Evolutionary conservation across 2,329 filamentous ascomycete species (phyloP).

Genomic region (Phialocephala sp.): DNA sequence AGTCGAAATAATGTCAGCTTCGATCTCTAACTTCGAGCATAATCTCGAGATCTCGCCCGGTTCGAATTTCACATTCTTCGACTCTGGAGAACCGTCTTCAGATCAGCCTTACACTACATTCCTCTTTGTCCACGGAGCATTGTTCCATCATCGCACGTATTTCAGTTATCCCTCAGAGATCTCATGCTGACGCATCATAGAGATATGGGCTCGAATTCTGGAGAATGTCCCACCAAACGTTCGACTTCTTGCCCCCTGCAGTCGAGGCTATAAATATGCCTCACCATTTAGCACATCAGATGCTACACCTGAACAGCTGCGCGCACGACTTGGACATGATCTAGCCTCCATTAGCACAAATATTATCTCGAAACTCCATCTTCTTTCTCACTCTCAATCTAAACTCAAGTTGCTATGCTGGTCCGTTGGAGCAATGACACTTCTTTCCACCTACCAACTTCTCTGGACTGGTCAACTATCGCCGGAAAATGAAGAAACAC

Average conservation of each 20-base stretch:
- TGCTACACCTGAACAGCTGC: background rate
- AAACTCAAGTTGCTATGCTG: constrained; percentile 1
- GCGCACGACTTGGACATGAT: background rate
- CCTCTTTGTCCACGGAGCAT: constrained; percentile 12
- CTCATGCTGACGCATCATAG: background rate
- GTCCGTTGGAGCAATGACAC: constrained; percentile 2
- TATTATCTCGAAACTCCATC: background rate
- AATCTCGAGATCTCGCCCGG: background rate
- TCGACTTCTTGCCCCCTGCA: constrained; percentile 1
- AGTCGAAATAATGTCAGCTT: background rate
- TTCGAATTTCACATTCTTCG: constrained; percentile 10
- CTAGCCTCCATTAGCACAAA: background rate
- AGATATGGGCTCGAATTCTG: constrained; percentile 1
- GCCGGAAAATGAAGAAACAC: background rate
- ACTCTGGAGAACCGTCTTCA: background rate
- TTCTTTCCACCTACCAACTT: constrained; percentile 8
- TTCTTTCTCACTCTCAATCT: background rate
- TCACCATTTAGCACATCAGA: background rate
- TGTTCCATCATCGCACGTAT: constrained; percentile 2
- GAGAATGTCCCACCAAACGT: background rate
- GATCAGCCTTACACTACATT: constrained; percentile 5
- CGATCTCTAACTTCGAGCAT: background rate
- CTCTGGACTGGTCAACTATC: background rate
- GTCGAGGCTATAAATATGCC: background rate
- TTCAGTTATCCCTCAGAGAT: background rate